These are phyloP conservation scores for Thermoascus crustaceus DNA, from an alignment of 2,329 filamentous ascomycete genomes.

Conservation along the genomic window DNA sequence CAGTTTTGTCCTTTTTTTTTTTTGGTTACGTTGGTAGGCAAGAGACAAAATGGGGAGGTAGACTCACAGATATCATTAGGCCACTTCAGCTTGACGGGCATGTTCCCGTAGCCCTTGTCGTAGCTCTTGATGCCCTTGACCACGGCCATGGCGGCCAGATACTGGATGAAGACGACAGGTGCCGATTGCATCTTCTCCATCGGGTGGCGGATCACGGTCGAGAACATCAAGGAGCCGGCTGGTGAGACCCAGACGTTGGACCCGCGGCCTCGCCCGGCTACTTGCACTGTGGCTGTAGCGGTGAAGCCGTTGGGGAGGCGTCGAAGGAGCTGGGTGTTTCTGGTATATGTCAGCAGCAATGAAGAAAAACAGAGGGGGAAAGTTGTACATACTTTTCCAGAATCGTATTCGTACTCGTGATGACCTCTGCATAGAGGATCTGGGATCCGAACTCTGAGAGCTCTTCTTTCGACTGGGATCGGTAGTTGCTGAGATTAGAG, in stretches of 20 bases:
- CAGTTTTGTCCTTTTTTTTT: no score
- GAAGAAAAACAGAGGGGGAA: slow-evolving; percentile 1
- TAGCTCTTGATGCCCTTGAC: slow-evolving; percentile 77
- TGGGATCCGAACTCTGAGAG: slow-evolving; percentile 62
- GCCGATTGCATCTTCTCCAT: slow-evolving; percentile 61
- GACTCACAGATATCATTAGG: slow-evolving; percentile 81
- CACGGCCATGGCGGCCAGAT: slow-evolving; percentile 80
- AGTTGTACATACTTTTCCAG: slow-evolving; percentile 63
- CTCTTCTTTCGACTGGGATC: slow-evolving; percentile 48
- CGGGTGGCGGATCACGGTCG: slow-evolving; percentile 76
- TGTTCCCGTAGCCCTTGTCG: slow-evolving; percentile 60
- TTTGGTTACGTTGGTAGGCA: no score
- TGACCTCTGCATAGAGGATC: slow-evolving; percentile 80
- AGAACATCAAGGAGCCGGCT: slow-evolving; percentile 77
- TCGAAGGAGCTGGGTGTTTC: slow-evolving; percentile 69
- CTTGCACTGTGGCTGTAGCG: slow-evolving; percentile 74
- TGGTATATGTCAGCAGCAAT: slow-evolving; percentile 22
- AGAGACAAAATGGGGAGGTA: slow-evolving; percentile 21
- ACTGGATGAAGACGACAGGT: slow-evolving; percentile 89
- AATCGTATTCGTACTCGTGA: slow-evolving; percentile 89
- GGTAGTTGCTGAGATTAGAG: slow-evolving; percentile 60
- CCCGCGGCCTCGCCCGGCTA: slow-evolving; percentile 80
- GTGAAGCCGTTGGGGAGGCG: slow-evolving; percentile 80
- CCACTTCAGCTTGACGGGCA: slow-evolving; percentile 90
- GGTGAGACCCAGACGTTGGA: slow-evolving; percentile 94